phyloP scores from a whole-genome alignment of 306 rosid species.

The Psophocarpus tetragonolobus region DNA sequence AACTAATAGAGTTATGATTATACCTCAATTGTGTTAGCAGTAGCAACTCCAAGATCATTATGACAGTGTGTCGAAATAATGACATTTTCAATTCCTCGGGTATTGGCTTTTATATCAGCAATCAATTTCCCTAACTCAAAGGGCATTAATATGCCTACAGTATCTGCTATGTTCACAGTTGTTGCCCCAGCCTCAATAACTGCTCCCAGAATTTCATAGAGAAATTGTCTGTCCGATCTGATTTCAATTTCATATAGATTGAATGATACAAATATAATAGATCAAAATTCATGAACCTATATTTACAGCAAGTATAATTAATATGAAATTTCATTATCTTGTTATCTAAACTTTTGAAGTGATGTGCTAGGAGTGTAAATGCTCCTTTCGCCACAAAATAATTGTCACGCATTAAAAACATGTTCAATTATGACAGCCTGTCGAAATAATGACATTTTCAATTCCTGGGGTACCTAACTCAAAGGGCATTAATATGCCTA shows the following conservation, averaged over 20 bases:
- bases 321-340: too few relatives aligned
- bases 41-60: constrained; percentile 91
- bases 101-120: constrained; percentile 75
- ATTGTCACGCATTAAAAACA: too few relatives aligned
- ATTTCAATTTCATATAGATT: constrained; percentile 2
- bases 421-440: constrained; percentile 93
- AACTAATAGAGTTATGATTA: neutral
- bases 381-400: too few relatives aligned
- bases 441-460: constrained; percentile 70
- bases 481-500: constrained; percentile 68
- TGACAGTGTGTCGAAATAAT: constrained; percentile 89
- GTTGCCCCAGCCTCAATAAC: constrained; percentile 96
- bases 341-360: too few relatives aligned
- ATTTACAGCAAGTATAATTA: neutral
- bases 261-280: neutral
- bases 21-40: constrained; percentile 90
- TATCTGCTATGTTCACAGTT: constrained; percentile 83
- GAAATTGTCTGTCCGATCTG: constrained; percentile 86
- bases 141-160: constrained; percentile 82
- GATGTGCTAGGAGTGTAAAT: too few relatives aligned
- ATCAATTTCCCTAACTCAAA: constrained; percentile 68
- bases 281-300: neutral
- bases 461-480: constrained; percentile 87
- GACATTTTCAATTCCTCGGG: constrained; percentile 77
- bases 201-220: constrained; percentile 78